Base-by-base conservation (phyloP, 164 flowering plant species). In the Stephania japonica region DNA sequence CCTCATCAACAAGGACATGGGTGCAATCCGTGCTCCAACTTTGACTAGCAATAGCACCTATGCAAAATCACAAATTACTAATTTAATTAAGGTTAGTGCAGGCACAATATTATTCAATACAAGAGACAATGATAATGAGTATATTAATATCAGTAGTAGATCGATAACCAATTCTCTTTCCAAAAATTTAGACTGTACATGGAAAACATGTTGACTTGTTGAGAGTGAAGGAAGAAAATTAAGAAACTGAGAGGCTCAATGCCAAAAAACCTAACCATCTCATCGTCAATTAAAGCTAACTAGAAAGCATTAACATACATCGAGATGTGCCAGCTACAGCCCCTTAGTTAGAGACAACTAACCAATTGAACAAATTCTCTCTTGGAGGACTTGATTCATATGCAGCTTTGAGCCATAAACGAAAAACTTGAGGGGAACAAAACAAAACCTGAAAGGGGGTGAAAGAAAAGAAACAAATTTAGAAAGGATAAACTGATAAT, bases 1-100 rank as follows among this genome's bases (percentile, higher is more conserved):
- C 73, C 71, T 85, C 86, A 73, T 90, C 91, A 61, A 85, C 88
- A 78, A 94, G 85, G 64, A 90, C 88, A 84, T 94, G 97, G 5
- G 97, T 89, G 83, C 97, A 94, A 68, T 87, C 86, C 69, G 73
- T 24, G 47, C 77, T 88, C 85, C 91, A 84, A 18, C 65, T 78
- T 43, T 68, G 50, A 75, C 83, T 78, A 24, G 78, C 68, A 73
- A 63, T n/a, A 75, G 91, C 98, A 80, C 98, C 98, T 94, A 65
- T 25, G 75, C 41, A 25, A 41, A 41, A 56, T 56, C 18, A 19
- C 2, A 56, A n/a, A 56, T 14, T 13, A 5, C 62, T 13, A 56
- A 14, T 56, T 56, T 56, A 56, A 56, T 56, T 56, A 56, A 56
- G 19, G 62, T 16, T 32, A 12, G 32, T 2, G 21, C 6, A 59